A percentile compares a stretch with the other conserved stretches of the same genome.
phyloP scores from a whole-genome alignment of 2,329 filamentous ascomycete species.

The Phialemonium atrogriseum region DNA sequence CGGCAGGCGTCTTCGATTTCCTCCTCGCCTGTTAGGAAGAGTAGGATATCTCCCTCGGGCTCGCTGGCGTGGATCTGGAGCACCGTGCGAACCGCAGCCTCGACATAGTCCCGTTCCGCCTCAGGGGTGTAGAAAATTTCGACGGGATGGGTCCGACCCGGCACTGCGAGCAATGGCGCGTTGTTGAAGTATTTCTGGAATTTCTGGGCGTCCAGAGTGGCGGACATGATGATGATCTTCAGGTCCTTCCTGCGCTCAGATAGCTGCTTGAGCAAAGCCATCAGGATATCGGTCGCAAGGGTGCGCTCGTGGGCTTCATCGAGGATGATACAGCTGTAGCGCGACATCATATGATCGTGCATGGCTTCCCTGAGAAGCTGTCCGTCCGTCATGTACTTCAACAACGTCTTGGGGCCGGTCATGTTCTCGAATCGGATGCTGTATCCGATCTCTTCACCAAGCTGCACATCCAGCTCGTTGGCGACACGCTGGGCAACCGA shows the following conservation, averaged over 20 bases:
- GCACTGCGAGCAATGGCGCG: conserved; percentile 86
- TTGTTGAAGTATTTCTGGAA: conserved; percentile 97
- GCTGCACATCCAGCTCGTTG: conserved; percentile 85
- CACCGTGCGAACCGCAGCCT: conserved; percentile 89
- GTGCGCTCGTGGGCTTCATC: conserved; percentile 98
- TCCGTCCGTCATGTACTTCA: conserved; percentile 99
- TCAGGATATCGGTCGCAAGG: conserved; percentile 91
- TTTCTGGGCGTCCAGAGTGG: conserved; percentile 93
- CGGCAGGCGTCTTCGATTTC: conserved; percentile 95
- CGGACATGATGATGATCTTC: conserved; percentile 99
- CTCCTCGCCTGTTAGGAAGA: conserved; percentile 96
- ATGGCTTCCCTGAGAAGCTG: conserved; percentile 96
- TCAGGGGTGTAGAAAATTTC: conserved; percentile 98
- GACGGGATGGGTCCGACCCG: conserved; percentile 89
- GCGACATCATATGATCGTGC: conserved; percentile 83
- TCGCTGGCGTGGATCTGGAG: conserved; percentile 94
- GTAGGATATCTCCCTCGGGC: conserved; percentile 80
- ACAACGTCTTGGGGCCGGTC: conserved; percentile 77
- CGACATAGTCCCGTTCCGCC: conserved; percentile 92
- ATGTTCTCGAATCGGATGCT: conserved; percentile 98
- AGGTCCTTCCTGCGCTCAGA: conserved; percentile 74
- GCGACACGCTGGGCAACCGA: conserved; percentile 97
- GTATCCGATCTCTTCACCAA: conserved; percentile 95
- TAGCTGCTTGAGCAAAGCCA: conserved; percentile 92
- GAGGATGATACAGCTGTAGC: conserved; percentile 96